These are phyloP conservation scores for Paramecium bursaria DNA, from an alignment of 73 alveolate genomes.

Conservation along the genomic window DNA sequence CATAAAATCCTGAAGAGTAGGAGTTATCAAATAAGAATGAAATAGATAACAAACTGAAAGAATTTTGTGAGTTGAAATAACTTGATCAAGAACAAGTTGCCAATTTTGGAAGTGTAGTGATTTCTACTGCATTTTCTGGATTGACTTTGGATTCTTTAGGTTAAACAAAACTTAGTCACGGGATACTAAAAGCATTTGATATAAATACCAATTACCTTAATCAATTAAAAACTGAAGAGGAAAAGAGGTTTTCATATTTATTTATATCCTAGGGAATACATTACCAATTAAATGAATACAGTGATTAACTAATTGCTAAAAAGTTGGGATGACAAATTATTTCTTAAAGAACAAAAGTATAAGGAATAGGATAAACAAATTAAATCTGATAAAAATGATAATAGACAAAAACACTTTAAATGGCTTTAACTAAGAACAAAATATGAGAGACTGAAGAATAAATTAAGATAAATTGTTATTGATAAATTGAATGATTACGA, in stretches of 20 bases:
- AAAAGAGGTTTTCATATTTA: conserved; percentile 22
- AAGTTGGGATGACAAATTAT: conserved; percentile 56
- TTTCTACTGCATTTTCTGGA: conserved; percentile 43
- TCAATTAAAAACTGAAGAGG: conserved; percentile 36
- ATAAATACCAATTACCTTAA: conserved; percentile 33
- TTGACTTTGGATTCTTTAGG: neutral
- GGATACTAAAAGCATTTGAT: conserved; percentile 67
- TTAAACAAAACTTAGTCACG: neutral
- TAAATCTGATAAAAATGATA: conserved; percentile 41
- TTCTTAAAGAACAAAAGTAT: conserved; percentile 56
- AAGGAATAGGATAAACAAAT: conserved; percentile 49
- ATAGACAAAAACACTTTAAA: conserved; percentile 56
- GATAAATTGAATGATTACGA: conserved; percentile 70
- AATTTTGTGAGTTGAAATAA: conserved; percentile 19
- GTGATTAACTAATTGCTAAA: conserved; percentile 55
- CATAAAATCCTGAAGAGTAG: neutral
- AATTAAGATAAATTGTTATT: conserved; percentile 32
- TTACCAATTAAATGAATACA: conserved; percentile 46
- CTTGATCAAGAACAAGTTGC: neutral
- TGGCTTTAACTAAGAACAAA: conserved; percentile 67
- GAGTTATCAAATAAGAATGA: conserved; percentile 10
- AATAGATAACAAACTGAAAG: conserved; percentile 31
- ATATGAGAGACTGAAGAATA: conserved; percentile 63
- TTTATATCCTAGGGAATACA: conserved; percentile 46
- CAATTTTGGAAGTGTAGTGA: conserved; percentile 8